These are phyloP conservation scores for Hypericum perforatum DNA, from an alignment of 345 rosid species.

Conservation along the genomic window DNA sequence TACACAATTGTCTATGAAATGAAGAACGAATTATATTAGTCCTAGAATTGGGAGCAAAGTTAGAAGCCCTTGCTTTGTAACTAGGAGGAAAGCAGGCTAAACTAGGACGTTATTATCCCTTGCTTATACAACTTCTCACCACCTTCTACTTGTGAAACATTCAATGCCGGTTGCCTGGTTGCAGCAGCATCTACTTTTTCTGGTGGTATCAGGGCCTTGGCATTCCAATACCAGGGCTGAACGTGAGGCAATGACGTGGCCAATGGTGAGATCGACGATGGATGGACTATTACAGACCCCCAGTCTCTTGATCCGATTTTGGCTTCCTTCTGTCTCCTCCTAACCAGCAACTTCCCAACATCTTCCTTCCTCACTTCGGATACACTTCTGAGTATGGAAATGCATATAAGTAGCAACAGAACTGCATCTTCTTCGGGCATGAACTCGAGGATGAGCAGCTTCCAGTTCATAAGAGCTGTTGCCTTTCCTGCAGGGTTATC, in stretches of 20 bases:
- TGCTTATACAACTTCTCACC: slow-evolving; percentile 59
- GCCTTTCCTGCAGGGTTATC: slow-evolving; percentile 58
- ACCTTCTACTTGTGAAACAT: slow-evolving; percentile 53
- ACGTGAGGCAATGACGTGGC: slow-evolving; percentile 29
- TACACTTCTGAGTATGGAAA: slow-evolving; percentile 56
- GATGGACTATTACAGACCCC: slow-evolving; percentile 57
- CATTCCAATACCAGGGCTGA: slow-evolving; percentile 71
- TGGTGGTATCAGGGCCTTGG: slow-evolving; percentile 30
- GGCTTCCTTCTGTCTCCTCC: slow-evolving; percentile 63
- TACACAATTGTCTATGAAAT: no score
- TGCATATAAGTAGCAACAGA: slow-evolving; percentile 49
- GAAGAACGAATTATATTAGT: no score
- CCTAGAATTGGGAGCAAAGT: no score
- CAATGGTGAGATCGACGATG: slow-evolving; percentile 22
- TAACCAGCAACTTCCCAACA: slow-evolving; percentile 42
- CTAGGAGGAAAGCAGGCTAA: no score
- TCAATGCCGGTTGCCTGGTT: slow-evolving; percentile 35
- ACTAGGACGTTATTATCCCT: slow-evolving; percentile 33
- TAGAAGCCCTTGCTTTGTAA: no score
- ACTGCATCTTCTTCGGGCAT: slow-evolving; percentile 72
- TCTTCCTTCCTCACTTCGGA: slow-evolving; percentile 63
- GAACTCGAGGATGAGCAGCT: slow-evolving; percentile 47
- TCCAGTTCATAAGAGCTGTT: slow-evolving; percentile 80
- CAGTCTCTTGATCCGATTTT: slow-evolving; percentile 61
- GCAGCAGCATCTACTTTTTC: slow-evolving; percentile 20